A percentile compares a stretch with the other conserved stretches of the same genome.
Evolutionary conservation across 2,329 filamentous ascomycete genomes (phyloP).

Genomic region (Diaporthe sp.): DNA sequence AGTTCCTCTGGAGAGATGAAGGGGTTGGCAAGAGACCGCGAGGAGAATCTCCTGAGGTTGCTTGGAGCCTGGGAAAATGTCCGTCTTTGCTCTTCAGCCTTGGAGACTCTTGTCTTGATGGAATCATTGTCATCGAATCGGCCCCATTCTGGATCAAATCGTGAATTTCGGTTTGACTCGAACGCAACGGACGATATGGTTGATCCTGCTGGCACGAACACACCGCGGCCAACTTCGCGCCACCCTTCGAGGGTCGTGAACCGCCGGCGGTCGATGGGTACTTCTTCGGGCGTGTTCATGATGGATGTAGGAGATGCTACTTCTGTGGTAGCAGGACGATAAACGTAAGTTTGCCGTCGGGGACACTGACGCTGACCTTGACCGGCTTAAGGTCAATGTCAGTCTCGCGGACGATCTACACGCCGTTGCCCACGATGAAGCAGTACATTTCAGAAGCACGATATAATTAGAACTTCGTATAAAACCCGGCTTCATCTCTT

Average conservation of each 20-base stretch:
- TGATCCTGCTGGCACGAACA: slow-evolving; percentile 1
- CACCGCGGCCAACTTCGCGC: slow-evolving; percentile 17
- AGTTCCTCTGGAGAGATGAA: slow-evolving; percentile 4
- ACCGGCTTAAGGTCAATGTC: not conserved
- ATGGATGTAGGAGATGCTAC: not conserved
- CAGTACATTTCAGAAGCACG: not conserved
- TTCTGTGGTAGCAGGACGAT: not conserved
- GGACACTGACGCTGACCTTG: not conserved
- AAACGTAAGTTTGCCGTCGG: not conserved
- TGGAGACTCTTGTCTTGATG: not conserved
- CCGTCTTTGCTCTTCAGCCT: not conserved
- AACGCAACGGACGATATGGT: not conserved
- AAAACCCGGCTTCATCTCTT: not conserved
- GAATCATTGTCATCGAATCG: not conserved
- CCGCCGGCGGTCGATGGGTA: not conserved
- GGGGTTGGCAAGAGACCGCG: not conserved
- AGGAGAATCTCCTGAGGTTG: not conserved
- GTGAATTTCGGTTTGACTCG: not conserved
- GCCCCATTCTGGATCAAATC: slow-evolving; percentile 1
- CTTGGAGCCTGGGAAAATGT: not conserved
- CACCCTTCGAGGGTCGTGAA: slow-evolving; percentile 32
- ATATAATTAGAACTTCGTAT: slow-evolving; percentile 14
- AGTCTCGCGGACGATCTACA: not conserved
- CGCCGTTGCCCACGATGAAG: not conserved
- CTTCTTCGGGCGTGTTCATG: not conserved